phyloP scores from a whole-genome alignment of 352 stramenopile species.

The Globisporangium acanthophoron region DNA sequence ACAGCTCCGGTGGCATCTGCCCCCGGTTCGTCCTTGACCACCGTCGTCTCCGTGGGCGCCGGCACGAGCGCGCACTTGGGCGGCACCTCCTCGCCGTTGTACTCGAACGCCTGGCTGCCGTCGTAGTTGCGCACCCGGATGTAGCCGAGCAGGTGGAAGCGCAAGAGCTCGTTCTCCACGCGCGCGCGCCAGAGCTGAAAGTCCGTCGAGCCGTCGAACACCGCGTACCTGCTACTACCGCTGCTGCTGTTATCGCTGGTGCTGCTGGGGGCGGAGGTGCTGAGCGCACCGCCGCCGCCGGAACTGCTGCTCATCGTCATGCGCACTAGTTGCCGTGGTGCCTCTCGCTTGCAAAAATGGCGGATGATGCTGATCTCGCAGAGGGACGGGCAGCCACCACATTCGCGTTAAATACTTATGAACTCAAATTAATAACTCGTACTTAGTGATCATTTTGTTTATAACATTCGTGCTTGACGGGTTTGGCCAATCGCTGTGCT shows the following conservation, averaged over 20 bases:
- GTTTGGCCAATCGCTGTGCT: too few relatives aligned
- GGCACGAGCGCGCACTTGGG: conserved; percentile 19
- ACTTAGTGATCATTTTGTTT: too few relatives aligned
- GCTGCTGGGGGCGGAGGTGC: conserved; percentile 3
- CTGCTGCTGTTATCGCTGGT: conserved; percentile 13
- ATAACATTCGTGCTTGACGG: too few relatives aligned
- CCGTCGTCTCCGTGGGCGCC: conserved; percentile 10
- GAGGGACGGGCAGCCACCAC: too few relatives aligned
- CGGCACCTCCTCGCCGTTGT: conserved; percentile 38
- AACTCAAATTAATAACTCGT: too few relatives aligned
- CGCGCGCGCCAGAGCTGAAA: conserved; percentile 39
- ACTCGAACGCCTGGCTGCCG: conserved; percentile 36
- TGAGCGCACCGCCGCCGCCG: neutral
- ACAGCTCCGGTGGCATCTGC: neutral
- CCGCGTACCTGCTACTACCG: conserved; percentile 10
- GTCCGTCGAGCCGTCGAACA: conserved; percentile 42
- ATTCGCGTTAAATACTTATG: too few relatives aligned
- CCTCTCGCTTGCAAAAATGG: too few relatives aligned
- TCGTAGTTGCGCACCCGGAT: conserved; percentile 38
- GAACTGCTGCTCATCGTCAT: neutral
- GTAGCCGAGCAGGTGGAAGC: conserved; percentile 44
- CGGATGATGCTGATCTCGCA: too few relatives aligned
- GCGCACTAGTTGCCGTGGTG: too few relatives aligned
- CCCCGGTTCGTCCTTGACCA: conserved; percentile 10
- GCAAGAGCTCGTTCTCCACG: conserved; percentile 46